phyloP scores from a whole-genome alignment of 179 eudicot genomes.

The Silene noctiflora region DNA sequence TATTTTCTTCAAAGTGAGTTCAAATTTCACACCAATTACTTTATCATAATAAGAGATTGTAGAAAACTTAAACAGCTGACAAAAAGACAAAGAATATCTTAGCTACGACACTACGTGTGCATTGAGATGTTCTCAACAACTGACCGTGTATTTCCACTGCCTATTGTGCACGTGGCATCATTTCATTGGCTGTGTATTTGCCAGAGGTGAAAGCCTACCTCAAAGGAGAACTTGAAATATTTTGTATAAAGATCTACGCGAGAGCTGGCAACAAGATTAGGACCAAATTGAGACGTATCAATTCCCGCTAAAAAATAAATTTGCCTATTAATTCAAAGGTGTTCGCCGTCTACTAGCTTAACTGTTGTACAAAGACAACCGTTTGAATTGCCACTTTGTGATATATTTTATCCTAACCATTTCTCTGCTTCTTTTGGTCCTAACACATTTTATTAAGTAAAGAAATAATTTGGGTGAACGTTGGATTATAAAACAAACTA shows the following conservation, averaged over 20 bases:
- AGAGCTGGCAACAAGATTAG: no score
- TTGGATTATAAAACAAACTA: no score
- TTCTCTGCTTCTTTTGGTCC: neutral
- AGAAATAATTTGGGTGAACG: neutral
- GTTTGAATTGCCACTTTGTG: neutral
- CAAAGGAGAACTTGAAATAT: neutral
- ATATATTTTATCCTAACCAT: neutral
- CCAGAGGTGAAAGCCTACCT: neutral
- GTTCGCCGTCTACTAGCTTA: no score
- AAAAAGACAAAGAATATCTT: neutral
- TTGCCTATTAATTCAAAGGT: no score
- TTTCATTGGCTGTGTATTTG: neutral
- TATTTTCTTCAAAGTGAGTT: neutral
- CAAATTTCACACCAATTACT: neutral
- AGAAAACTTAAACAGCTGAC: neutral
- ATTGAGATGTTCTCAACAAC: neutral
- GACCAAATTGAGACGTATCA: no score
- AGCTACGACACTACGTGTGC: no score
- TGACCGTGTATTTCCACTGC: neutral
- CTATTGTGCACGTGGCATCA: neutral
- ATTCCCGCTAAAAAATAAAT: no score
- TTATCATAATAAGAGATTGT: neutral
- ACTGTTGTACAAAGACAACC: neutral
- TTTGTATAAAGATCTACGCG: neutral
- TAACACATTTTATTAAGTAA: constrained; percentile 2